phyloP scores from a whole-genome alignment of 805 yeast genomes.

The Jamesozyma rosinii region DNA sequence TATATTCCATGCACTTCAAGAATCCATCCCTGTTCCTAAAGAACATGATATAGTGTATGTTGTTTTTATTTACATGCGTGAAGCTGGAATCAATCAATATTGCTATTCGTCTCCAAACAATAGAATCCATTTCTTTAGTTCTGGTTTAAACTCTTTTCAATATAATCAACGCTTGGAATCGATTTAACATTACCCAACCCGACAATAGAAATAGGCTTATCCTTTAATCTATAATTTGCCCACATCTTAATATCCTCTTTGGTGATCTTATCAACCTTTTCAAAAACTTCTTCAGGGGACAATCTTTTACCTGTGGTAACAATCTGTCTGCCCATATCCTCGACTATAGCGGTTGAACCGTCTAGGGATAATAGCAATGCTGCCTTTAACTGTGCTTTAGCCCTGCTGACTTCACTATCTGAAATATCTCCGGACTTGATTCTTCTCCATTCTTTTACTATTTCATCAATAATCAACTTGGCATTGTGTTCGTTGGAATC shows the following conservation, averaged over 20 bases:
- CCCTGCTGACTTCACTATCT: slow-evolving; percentile 82
- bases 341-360: slow-evolving; percentile 93
- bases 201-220: slow-evolving; percentile 81
- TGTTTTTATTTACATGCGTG: too few relatives aligned
- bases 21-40: too few relatives aligned
- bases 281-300: slow-evolving; percentile 40
- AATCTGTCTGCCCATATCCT: slow-evolving; percentile 93
- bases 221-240: slow-evolving; percentile 74
- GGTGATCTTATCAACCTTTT: slow-evolving; percentile 66
- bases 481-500: slow-evolving; percentile 60
- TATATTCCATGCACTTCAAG: too few relatives aligned
- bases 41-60: too few relatives aligned
- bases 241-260: slow-evolving; percentile 74
- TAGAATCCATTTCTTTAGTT: background rate
- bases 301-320: slow-evolving; percentile 76
- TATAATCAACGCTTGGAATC: slow-evolving; percentile 58
- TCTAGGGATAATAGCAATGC: slow-evolving; percentile 81
- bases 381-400: slow-evolving; percentile 91
- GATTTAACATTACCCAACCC: slow-evolving; percentile 75
- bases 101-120: too few relatives aligned
- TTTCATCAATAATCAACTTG: slow-evolving; percentile 60
- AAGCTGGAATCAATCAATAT: too few relatives aligned
- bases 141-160: slow-evolving; percentile 34
- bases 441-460: slow-evolving; percentile 82
- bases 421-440: slow-evolving; percentile 68